These are phyloP conservation scores for Fusarium albosuccineum DNA, from an alignment of 2,329 filamentous ascomycete species.

Conservation along the genomic window DNA sequence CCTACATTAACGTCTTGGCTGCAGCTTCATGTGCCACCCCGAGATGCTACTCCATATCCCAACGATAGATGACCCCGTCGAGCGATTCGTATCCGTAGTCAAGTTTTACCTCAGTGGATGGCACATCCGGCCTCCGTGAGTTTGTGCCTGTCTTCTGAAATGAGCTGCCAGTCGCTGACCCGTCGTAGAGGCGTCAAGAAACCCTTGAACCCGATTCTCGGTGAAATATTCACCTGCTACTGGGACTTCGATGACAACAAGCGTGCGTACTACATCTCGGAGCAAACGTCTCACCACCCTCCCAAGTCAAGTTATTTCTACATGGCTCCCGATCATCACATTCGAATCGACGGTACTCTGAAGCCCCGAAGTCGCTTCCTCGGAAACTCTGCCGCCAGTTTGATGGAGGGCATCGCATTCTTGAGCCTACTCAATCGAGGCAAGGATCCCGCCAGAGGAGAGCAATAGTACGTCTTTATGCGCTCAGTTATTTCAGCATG, in stretches of 20 bases:
- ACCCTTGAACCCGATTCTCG: constrained; percentile 94
- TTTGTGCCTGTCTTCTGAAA: constrained; percentile 36
- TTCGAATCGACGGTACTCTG: constrained; percentile 94
- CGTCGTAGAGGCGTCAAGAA: constrained; percentile 90
- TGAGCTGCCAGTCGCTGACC: constrained; percentile 40
- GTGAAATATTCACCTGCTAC: constrained; percentile 94
- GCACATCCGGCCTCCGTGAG: constrained; percentile 97
- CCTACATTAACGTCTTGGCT: constrained; percentile 21
- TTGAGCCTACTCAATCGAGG: constrained; percentile 85
- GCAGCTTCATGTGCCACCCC: constrained; percentile 98
- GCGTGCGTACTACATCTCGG: constrained; percentile 93
- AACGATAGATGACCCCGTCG: constrained; percentile 85
- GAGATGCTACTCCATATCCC: constrained; percentile 93
- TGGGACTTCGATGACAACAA: constrained; percentile 92
- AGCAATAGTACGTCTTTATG: constrained; percentile 80
- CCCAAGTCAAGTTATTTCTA: constrained; percentile 99
- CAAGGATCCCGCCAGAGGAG: constrained; percentile 72
- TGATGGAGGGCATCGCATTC: constrained; percentile 98
- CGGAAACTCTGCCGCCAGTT: constrained; percentile 95
- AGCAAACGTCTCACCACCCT: constrained; percentile 98
- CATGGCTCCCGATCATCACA: constrained; percentile 93
- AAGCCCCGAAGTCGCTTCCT: constrained; percentile 96
- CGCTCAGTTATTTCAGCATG: neutral
- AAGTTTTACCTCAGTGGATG: constrained; percentile 99
- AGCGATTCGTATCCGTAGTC: constrained; percentile 93